phyloP scores from a whole-genome alignment of 179 eudicot genomes.

The Beta lomatogona region DNA sequence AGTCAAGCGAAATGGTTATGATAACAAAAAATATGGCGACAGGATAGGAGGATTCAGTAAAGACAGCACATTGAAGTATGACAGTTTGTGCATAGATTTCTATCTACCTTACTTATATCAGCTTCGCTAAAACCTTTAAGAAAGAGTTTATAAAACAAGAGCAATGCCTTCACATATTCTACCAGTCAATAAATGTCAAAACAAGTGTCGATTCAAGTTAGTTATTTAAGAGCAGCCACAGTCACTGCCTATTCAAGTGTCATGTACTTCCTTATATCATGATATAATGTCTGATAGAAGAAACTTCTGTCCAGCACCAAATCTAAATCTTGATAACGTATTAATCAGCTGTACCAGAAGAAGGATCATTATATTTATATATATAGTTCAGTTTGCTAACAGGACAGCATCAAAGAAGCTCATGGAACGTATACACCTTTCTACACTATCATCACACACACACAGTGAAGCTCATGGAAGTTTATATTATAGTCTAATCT shows the following conservation, averaged over 20 bases:
- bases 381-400: neutral
- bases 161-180: neutral
- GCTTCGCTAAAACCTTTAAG: neutral
- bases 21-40: neutral
- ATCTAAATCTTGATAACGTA: too few relatives aligned
- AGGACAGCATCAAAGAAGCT: neutral
- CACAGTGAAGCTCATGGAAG: neutral
- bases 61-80: neutral
- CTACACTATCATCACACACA: neutral
- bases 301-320: neutral
- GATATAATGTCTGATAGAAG: neutral
- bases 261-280: neutral
- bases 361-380: neutral
- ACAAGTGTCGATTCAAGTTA: neutral
- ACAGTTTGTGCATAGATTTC: neutral
- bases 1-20: slow-evolving; percentile 7
- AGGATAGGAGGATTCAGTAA: neutral
- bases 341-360: too few relatives aligned
- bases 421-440: neutral
- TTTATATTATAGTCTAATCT: too few relatives aligned
- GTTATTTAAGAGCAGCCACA: neutral
- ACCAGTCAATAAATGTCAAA: neutral
- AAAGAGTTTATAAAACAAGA: neutral
- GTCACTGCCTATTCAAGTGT: neutral
- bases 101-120: neutral